These are phyloP conservation scores for Leccinum disarticulatum DNA, from an alignment of 768 basidiomycete genomes.

Conservation along the genomic window DNA sequence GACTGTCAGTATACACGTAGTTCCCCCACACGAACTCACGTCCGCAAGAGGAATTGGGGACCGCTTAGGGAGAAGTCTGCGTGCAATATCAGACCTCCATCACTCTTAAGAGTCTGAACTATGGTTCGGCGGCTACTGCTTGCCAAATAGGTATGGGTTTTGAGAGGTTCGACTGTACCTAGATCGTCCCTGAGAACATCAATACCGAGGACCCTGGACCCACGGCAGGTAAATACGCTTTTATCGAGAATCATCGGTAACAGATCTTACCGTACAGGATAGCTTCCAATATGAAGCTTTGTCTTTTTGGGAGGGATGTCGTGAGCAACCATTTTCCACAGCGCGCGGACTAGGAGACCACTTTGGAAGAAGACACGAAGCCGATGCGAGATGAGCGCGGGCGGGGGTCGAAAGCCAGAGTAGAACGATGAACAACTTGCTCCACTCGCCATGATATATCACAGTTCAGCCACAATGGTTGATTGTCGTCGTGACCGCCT, in stretches of 20 bases:
- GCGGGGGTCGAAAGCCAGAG: neutral
- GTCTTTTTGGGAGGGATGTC: constrained; percentile 12
- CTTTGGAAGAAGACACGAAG: neutral
- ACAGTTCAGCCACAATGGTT: neutral
- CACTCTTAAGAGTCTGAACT: no score
- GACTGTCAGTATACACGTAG: constrained; percentile 22
- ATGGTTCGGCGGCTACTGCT: no score
- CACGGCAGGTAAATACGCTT: neutral
- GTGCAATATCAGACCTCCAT: no score
- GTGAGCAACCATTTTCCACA: no score
- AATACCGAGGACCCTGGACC: constrained; percentile 29
- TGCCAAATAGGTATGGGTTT: no score
- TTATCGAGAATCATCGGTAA: neutral
- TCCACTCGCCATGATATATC: neutral
- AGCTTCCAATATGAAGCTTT: constrained; percentile 17
- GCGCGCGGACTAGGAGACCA: neutral
- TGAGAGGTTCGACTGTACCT: no score
- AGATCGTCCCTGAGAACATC: no score
- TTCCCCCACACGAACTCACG: no score
- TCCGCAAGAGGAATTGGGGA: no score
- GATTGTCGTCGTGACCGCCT: neutral
- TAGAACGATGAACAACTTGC: neutral
- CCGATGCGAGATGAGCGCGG: neutral
- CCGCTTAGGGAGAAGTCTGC: no score
- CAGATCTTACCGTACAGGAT: constrained; percentile 18